Conservation (phyloP, 345 rosid species). For the Salix exigua region DNA sequence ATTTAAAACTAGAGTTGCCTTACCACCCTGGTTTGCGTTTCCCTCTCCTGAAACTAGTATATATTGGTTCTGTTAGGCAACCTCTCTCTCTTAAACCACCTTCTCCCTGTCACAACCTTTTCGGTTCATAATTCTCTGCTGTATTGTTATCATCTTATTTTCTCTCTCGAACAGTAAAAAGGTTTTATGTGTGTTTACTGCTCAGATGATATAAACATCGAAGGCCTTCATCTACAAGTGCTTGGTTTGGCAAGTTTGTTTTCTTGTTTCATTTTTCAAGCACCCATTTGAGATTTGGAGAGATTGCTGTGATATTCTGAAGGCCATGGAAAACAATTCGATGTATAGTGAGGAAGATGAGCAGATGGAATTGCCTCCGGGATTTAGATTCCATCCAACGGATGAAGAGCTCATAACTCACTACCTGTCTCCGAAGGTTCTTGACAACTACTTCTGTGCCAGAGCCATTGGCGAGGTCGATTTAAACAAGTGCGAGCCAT, state of each 20-base stretch:
- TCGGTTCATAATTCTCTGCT: not conserved
- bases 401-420: conserved; percentile 62
- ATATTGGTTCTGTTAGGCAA: conserved; percentile 25
- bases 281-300: not conserved
- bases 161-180: not conserved
- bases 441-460: conserved; percentile 34
- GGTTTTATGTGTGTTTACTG: not conserved
- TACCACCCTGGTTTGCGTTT: conserved; percentile 35
- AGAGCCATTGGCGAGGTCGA: conserved; percentile 60
- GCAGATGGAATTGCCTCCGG: conserved; percentile 51
- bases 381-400: conserved; percentile 59
- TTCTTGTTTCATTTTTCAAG: not conserved
- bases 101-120: conserved; percentile 1
- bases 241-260: not conserved
- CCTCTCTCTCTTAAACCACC: conserved; percentile 10
- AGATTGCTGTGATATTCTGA: not conserved
- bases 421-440: conserved; percentile 45
- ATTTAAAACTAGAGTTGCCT: conserved; percentile 36
- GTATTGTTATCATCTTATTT: not conserved
- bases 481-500: conserved; percentile 65
- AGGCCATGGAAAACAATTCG: conserved; percentile 33
- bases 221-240: not conserved
- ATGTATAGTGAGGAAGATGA: conserved; percentile 10
- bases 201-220: not conserved
- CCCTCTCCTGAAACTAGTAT: conserved; percentile 26